phyloP scores from a whole-genome alignment of 148 eudicot genomes.

The Selenicereus undatus region DNA sequence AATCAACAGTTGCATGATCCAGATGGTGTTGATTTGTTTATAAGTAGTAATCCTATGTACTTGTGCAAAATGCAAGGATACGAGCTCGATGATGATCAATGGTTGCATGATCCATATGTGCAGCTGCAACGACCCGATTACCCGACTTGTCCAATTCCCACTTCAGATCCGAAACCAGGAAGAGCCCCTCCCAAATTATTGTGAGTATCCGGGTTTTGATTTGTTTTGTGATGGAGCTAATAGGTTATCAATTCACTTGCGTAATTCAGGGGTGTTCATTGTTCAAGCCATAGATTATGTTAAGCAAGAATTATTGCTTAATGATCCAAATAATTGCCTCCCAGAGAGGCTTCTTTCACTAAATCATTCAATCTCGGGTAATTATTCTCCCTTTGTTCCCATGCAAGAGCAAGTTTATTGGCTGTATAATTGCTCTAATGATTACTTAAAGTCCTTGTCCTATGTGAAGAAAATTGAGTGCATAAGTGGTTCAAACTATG shows the following conservation, averaged over 20 bases:
- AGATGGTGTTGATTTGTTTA: no score
- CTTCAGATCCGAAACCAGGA: conserved; percentile 17
- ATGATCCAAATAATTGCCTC: conserved; percentile 31
- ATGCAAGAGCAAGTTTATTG: conserved; percentile 17
- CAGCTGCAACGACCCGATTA: conserved; percentile 17
- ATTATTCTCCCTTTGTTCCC: conserved; percentile 16
- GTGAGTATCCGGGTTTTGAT: conserved; percentile 32
- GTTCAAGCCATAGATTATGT: conserved; percentile 27
- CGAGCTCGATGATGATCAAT: not conserved
- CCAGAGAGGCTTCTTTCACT: conserved; percentile 22
- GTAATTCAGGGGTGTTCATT: conserved; percentile 26
- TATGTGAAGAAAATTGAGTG: conserved; percentile 36
- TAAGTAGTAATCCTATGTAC: not conserved
- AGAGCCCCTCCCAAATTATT: conserved; percentile 20
- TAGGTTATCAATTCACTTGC: conserved; percentile 15
- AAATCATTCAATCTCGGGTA: conserved; percentile 5
- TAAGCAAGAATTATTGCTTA: conserved; percentile 23
- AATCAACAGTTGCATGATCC: no score
- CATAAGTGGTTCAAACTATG: conserved; percentile 33
- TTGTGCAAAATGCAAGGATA: not conserved
- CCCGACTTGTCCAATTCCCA: conserved; percentile 20
- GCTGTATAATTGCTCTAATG: conserved; percentile 32
- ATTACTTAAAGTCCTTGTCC: not conserved
- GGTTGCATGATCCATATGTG: conserved; percentile 21
- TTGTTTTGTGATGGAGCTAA: conserved; percentile 18